Conservation (phyloP, 163 green algal species). For the Scenedesmus sp. region DNA sequence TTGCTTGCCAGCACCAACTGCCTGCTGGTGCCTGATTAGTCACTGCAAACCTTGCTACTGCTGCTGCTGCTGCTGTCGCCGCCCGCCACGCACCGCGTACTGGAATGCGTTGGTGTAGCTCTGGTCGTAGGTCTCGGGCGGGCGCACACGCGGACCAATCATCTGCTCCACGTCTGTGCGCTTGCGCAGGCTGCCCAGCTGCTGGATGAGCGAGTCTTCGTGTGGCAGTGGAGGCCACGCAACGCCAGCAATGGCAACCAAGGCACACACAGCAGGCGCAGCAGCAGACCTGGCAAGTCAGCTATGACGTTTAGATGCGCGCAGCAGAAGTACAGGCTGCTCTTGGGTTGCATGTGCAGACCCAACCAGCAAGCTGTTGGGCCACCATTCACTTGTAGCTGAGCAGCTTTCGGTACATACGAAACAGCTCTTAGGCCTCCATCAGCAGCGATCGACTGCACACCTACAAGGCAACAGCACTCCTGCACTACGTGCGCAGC, state of each 20-base stretch:
- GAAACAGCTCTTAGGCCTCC: too few species aligned
- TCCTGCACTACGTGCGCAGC: neutral
- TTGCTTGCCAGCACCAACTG: neutral
- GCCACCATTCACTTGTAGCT: neutral
- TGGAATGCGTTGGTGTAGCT: slow-evolving; percentile 20
- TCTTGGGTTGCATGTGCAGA: neutral
- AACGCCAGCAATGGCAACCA: neutral
- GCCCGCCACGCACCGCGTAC: neutral
- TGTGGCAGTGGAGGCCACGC: neutral
- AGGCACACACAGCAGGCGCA: too few species aligned
- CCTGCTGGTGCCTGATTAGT: neutral
- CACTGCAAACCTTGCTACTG: neutral
- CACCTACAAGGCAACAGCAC: neutral
- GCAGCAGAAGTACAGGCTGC: neutral
- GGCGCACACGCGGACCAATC: slow-evolving; percentile 10
- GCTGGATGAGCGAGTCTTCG: slow-evolving; percentile 51
- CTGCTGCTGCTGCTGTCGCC: neutral
- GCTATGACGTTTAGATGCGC: neutral
- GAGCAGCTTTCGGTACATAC: too few species aligned
- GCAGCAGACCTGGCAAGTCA: neutral
- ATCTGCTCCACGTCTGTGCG: slow-evolving; percentile 60
- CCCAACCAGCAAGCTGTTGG: neutral
- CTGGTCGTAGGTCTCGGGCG: slow-evolving; percentile 46
- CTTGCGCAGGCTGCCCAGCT: slow-evolving; percentile 53
- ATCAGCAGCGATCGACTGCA: neutral